Conservation (phyloP, 441 rosid species). For the Arabidopsis lyrata region DNA sequence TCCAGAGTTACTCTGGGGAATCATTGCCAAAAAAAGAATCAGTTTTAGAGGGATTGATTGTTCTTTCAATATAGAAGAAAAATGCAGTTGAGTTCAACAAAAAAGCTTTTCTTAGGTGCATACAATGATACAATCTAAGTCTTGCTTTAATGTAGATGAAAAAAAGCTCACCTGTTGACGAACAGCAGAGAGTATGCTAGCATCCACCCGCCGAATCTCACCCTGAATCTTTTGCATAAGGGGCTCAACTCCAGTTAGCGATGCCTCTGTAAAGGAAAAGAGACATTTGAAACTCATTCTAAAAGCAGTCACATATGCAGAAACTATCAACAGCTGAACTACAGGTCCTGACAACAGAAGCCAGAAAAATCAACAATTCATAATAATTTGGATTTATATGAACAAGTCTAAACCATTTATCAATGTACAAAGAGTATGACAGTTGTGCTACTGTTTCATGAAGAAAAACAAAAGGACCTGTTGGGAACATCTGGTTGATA, state of each 20-base stretch:
- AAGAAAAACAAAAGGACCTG: slow-evolving; percentile 56
- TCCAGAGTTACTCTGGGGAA: slow-evolving; percentile 94
- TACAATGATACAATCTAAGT: neutral
- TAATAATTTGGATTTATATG: neutral
- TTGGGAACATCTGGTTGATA: slow-evolving; percentile 99
- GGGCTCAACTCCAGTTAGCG: slow-evolving; percentile 96
- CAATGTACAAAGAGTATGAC: neutral
- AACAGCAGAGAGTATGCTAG: slow-evolving; percentile 93
- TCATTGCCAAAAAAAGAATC: slow-evolving; percentile 33
- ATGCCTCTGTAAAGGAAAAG: slow-evolving; percentile 78
- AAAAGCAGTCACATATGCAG: slow-evolving; percentile 15
- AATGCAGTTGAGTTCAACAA: too few species aligned
- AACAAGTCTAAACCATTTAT: slow-evolving; percentile 14
- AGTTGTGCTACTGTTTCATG: slow-evolving; percentile 10
- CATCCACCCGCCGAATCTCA: slow-evolving; percentile 95
- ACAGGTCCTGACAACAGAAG: slow-evolving; percentile 10
- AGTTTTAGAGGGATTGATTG: slow-evolving; percentile 10
- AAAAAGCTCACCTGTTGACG: slow-evolving; percentile 84
- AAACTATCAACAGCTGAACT: slow-evolving; percentile 12
- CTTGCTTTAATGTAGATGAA: neutral
- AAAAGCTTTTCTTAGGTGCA: neutral
- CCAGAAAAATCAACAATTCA: neutral
- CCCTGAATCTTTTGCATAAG: slow-evolving; percentile 98
- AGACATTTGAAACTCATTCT: slow-evolving; percentile 26
- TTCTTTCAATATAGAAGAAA: slow-evolving; percentile 12